Base-by-base conservation (phyloP, 306 rosid species). In the Ceratonia siliqua region DNA sequence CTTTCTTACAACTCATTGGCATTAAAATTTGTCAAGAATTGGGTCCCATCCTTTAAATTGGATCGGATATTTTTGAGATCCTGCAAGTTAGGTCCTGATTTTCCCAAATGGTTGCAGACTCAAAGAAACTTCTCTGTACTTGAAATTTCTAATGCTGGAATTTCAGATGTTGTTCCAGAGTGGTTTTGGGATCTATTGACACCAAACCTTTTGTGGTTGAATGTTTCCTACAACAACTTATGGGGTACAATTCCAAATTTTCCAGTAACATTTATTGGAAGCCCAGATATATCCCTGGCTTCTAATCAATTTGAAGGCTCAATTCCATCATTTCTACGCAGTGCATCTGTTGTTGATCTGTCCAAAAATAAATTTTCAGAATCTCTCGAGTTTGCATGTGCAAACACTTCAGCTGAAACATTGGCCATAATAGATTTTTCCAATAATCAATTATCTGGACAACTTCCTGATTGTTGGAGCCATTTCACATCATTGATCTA, bases 51-150 rank as follows among this genome's bases (percentile, higher is more conserved):
- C 9, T 72, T 72, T 41, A 66, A 55, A 24, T 15, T 72, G 41
- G 3, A 0, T 12, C 0, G 0, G 9, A 1, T 72, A 39, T 1
- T 2, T 9, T n/a, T 72, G 25, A 25, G 39, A 5, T 72, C 64
- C 8, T 72, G 66, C 15, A 39, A 0, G 5, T 54, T 73, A 17
- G 69, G 76, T 5, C 67, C 76, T 72, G 22, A 17, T 4, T 72
- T 72, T 25, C 76, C 76, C 5, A 55, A 24, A 38, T 72, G 77
- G 78, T 10, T 72, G 0, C 43, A 42, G 8, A 58, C 17, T 72
- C 68, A 72, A 59, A 61, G 8, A 5, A 2, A 62, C 5, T 8
- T 73, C 6, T 0, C 0, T 0, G 2, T 0, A 5, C 5, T 58
- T 1, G 78, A 58, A 13, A 46, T 43, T 61, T 59, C 70, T 13